Conservation (phyloP, 2,329 filamentous ascomycete species). For the Colletotrichum tabaci region DNA sequence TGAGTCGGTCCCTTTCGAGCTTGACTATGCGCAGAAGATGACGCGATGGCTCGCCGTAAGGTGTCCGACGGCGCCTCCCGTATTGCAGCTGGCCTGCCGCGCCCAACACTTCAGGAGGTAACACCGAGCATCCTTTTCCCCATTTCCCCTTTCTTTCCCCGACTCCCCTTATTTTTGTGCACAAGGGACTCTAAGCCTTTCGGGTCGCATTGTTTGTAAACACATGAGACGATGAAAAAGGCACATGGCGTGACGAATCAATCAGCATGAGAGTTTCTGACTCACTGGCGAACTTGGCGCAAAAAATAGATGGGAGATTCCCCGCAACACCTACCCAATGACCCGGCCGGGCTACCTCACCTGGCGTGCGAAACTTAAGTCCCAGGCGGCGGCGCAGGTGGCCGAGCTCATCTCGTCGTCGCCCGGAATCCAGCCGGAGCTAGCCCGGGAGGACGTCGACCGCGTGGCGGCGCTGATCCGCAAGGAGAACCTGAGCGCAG, state of each 20-base stretch:
- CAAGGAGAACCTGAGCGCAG: conserved; percentile 79
- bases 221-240: conserved; percentile 14
- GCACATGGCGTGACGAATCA: not conserved
- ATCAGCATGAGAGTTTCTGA: conserved; percentile 14
- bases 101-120: conserved; percentile 86
- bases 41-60: conserved; percentile 78
- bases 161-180: not conserved
- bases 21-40: conserved; percentile 87
- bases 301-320: conserved; percentile 80
- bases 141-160: conserved; percentile 7
- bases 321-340: conserved; percentile 79
- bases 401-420: conserved; percentile 68
- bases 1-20: conserved; percentile 77
- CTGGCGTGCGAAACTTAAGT: conserved; percentile 83
- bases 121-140: conserved; percentile 18
- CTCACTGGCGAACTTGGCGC: conserved; percentile 20
- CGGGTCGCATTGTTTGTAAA: not conserved
- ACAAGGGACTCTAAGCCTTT: conserved; percentile 1
- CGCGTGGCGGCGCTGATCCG: conserved; percentile 80
- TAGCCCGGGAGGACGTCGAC: conserved; percentile 66
- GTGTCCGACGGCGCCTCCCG: conserved; percentile 73
- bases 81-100: conserved; percentile 82
- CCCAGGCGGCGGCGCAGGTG: conserved; percentile 70
- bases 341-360: conserved; percentile 82
- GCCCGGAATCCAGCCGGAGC: conserved; percentile 53